phyloP scores from a whole-genome alignment of 2,329 filamentous ascomycete species.

The Apiospora rasikravindrae region DNA sequence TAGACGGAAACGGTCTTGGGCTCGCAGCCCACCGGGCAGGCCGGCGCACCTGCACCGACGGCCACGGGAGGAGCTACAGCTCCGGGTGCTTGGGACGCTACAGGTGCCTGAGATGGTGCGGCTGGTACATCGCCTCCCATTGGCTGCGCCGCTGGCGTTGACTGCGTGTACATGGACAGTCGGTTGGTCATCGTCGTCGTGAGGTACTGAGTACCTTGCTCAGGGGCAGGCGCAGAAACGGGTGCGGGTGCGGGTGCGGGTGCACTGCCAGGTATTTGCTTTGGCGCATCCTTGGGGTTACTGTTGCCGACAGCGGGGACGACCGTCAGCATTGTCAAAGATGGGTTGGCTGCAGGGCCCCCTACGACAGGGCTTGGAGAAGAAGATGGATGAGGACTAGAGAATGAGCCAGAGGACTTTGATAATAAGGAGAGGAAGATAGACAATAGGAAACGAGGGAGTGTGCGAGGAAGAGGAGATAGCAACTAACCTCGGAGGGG shows the following conservation, averaged over 20 bases:
- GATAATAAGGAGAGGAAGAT: not conserved
- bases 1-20: constrained; percentile 35
- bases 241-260: too few species aligned
- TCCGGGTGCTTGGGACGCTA: not conserved
- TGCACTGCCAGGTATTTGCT: not conserved
- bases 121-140: not conserved
- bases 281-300: not conserved
- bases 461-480: not conserved
- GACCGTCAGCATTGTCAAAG: constrained; percentile 13
- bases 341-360: not conserved
- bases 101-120: not conserved
- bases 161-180: not conserved
- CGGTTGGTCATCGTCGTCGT: not conserved
- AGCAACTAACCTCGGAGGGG: constrained; percentile 32
- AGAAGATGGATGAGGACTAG: not conserved
- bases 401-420: constrained; percentile 7
- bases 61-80: not conserved
- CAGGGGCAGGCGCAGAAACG: not conserved
- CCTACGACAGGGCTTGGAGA: not conserved
- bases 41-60: not conserved
- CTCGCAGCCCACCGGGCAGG: constrained; percentile 26
- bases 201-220: not conserved
- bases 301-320: not conserved
- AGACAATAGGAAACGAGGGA: not conserved
- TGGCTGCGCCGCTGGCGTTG: not conserved